These are phyloP conservation scores for Dioszegia hungarica DNA, from an alignment of 768 basidiomycete species.

Conservation along the genomic window DNA sequence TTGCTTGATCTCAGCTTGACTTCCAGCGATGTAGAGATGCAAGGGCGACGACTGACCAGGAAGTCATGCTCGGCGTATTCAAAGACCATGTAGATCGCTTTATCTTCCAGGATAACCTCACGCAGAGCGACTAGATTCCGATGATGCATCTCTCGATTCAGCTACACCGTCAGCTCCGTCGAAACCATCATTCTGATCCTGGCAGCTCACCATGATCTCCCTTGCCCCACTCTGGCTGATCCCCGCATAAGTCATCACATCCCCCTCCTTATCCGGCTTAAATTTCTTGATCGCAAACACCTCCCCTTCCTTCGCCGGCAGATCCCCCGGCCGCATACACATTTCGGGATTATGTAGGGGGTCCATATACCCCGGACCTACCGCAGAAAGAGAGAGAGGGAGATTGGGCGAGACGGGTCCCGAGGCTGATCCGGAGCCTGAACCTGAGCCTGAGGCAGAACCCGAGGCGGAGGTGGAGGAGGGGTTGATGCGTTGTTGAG, in stretches of 20 bases:
- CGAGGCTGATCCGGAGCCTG: background rate
- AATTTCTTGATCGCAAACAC: conserved; percentile 99
- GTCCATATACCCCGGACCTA: conserved; percentile 8
- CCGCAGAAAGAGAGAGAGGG: background rate
- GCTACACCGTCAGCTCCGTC: background rate
- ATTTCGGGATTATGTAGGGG: conserved; percentile 38
- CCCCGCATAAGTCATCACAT: conserved; percentile 89
- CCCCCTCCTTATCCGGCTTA: conserved; percentile 99
- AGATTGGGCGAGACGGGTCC: conserved; percentile 1
- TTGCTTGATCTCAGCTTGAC: conserved; percentile 65
- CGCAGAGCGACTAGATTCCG: conserved; percentile 85
- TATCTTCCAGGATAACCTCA: conserved; percentile 95
- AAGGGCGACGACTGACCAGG: conserved; percentile 58
- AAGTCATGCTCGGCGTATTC: conserved; percentile 99
- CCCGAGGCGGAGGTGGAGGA: conserved; percentile 11
- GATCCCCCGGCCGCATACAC: conserved; percentile 60
- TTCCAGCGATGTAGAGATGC: too few relatives aligned
- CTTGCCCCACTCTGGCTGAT: conserved; percentile 96
- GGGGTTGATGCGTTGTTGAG: conserved; percentile 15
- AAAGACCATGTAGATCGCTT: conserved; percentile 98
- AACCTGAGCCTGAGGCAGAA: background rate
- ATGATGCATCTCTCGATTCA: conserved; percentile 40
- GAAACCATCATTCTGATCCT: background rate
- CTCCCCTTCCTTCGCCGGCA: conserved; percentile 55
- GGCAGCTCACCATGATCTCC: conserved; percentile 74